These are phyloP conservation scores for Termitomyces sp. DNA, from an alignment of 768 basidiomycete genomes.

Conservation along the genomic window DNA sequence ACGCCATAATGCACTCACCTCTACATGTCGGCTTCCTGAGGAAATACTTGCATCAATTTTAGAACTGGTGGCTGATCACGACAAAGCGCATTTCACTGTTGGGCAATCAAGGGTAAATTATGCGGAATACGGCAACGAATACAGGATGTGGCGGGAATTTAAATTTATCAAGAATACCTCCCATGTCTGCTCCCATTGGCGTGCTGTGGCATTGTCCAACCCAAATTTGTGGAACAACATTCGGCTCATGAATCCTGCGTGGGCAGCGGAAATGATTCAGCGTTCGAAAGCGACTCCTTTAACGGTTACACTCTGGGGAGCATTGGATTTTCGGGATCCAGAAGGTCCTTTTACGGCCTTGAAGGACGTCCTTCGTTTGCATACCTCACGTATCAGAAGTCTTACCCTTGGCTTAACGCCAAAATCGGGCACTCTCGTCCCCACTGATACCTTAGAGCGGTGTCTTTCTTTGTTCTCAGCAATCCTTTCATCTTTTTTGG, in stretches of 20 bases:
- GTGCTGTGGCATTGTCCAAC: neutral
- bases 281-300: slow-evolving; percentile 2
- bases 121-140: too few relatives aligned
- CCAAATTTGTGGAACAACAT: slow-evolving; percentile 4
- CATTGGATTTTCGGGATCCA: neutral
- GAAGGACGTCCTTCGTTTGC: neutral
- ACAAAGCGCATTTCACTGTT: too few relatives aligned
- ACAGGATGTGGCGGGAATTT: too few relatives aligned
- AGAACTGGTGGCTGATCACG: neutral
- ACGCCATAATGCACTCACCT: slow-evolving; percentile 2
- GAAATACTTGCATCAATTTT: slow-evolving; percentile 2
- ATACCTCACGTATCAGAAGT: neutral
- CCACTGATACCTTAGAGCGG: too few relatives aligned
- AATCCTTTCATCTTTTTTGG: neutral
- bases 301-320: neutral
- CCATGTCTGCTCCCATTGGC: slow-evolving; percentile 9
- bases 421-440: too few relatives aligned
- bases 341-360: neutral
- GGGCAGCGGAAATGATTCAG: slow-evolving; percentile 1
- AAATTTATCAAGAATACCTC: neutral
- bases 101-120: too few relatives aligned
- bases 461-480: neutral
- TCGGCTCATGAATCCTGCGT: neutral
- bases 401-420: neutral
- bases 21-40: slow-evolving; percentile 1